Evolutionary conservation across 202 grass and related monocot species (phyloP).

Genomic region (Musa balbisiana): DNA sequence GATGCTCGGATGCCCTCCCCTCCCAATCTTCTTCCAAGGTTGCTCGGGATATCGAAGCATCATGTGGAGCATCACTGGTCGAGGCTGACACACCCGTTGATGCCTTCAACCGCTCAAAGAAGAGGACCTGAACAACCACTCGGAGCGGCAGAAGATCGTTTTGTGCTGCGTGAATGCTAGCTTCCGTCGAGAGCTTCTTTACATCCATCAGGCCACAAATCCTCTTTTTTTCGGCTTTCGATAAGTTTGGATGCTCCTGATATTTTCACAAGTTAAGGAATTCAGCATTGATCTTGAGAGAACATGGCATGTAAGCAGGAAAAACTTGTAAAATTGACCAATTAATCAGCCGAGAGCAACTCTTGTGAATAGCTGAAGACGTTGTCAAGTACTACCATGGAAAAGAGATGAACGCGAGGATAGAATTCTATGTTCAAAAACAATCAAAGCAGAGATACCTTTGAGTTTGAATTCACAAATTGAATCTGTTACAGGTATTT

Average conservation of each 20-base stretch:
- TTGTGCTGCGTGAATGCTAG: constrained; percentile 7
- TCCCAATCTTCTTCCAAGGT: constrained; percentile 28
- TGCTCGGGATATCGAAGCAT: constrained; percentile 10
- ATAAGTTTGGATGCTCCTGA: constrained; percentile 15
- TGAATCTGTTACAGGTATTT: too few species aligned
- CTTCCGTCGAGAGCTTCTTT: constrained; percentile 7
- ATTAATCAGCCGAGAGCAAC: too few species aligned
- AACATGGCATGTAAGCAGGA: background rate
- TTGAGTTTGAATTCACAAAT: too few species aligned
- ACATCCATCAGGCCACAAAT: constrained; percentile 13
- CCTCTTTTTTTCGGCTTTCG: constrained; percentile 10
- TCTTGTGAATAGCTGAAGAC: too few species aligned
- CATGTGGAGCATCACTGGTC: background rate
- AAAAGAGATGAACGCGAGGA: too few species aligned
- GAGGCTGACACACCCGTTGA: background rate
- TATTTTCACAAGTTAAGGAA: too few species aligned
- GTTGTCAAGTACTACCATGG: too few species aligned
- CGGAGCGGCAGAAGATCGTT: constrained; percentile 14
- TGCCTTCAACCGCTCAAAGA: constrained; percentile 18
- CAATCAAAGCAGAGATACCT: too few species aligned
- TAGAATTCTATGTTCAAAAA: too few species aligned
- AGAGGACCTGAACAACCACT: constrained; percentile 17
- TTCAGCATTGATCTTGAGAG: background rate
- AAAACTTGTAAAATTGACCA: too few species aligned
- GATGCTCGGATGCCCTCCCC: constrained; percentile 14